Conservation (phyloP, 345 rosid species). For the Lepidium aucheri region DNA sequence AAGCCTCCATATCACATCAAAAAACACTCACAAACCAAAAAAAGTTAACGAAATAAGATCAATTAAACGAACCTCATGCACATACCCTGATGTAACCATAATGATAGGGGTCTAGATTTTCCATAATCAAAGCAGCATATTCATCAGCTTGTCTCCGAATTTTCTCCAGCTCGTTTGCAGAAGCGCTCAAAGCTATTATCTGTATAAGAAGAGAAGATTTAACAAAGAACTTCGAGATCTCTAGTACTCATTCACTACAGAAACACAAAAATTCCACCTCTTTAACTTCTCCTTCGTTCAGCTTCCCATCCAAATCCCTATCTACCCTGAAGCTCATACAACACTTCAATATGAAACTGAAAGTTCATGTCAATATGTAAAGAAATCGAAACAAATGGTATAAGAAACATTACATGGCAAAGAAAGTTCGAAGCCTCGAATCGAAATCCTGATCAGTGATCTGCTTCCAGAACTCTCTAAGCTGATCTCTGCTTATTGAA, state of each 20-base stretch:
- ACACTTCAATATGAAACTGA: neutral
- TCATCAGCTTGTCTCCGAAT: conserved; percentile 64
- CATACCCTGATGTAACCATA: conserved; percentile 71
- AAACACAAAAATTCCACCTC: conserved; percentile 32
- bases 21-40: conserved; percentile 13
- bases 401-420: conserved; percentile 45
- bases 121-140: conserved; percentile 79
- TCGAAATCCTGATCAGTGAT: conserved; percentile 61
- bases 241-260: neutral
- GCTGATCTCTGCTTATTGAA: conserved; percentile 33
- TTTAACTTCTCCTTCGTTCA: conserved; percentile 55
- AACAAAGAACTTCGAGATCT: conserved; percentile 1
- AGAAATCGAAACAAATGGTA: neutral
- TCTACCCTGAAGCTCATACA: conserved; percentile 51
- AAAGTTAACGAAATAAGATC: neutral
- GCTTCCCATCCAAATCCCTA: conserved; percentile 70
- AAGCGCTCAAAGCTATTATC: conserved; percentile 70
- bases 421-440: conserved; percentile 67
- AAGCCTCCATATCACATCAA: conserved; percentile 16
- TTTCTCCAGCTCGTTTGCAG: conserved; percentile 56
- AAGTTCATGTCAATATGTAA: neutral
- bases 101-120: conserved; percentile 60
- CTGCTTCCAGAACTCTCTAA: conserved; percentile 64
- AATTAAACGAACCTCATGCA: conserved; percentile 18
- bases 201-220: neutral